These are phyloP conservation scores for Auriscalpium vulgare DNA, from an alignment of 768 basidiomycete species.

Conservation along the genomic window DNA sequence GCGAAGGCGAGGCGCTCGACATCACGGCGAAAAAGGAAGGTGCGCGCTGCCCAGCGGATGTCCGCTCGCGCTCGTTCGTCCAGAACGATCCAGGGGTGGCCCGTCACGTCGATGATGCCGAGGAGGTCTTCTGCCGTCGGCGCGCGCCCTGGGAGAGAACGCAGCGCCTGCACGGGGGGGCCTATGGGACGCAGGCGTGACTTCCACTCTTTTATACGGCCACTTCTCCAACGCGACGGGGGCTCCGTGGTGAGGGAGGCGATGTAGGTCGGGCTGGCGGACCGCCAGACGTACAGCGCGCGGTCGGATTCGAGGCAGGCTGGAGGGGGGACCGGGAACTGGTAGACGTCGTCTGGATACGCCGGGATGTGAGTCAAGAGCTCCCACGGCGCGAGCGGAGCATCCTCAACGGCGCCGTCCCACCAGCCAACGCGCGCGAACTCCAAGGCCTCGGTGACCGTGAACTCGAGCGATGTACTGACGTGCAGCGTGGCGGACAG, in stretches of 20 bases:
- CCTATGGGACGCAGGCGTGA: background rate
- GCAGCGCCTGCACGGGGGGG: background rate
- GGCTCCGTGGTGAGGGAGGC: background rate
- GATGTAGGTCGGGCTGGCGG: background rate
- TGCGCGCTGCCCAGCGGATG: background rate
- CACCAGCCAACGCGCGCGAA: background rate
- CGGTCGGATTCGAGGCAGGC: background rate
- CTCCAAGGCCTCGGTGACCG: background rate
- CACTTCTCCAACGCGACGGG: background rate
- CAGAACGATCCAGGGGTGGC: background rate
- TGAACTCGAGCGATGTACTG: no score
- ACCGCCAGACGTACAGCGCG: background rate
- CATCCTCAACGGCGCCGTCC: background rate
- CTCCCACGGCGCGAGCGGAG: background rate
- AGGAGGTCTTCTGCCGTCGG: background rate
- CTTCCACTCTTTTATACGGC: background rate
- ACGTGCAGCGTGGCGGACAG: no score
- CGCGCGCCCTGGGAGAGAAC: background rate
- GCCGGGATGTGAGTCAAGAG: background rate
- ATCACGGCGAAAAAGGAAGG: background rate
- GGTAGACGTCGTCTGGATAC: background rate
- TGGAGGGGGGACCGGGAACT: background rate
- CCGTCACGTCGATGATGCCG: background rate
- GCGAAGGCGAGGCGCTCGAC: background rate
- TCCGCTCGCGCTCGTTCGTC: background rate